Evolutionary conservation across 371 early-diverging fungal species (phyloP), one percentile per base, ranked within the genome.

Genomic region (Neoconidiobolus thromboides): DNA sequence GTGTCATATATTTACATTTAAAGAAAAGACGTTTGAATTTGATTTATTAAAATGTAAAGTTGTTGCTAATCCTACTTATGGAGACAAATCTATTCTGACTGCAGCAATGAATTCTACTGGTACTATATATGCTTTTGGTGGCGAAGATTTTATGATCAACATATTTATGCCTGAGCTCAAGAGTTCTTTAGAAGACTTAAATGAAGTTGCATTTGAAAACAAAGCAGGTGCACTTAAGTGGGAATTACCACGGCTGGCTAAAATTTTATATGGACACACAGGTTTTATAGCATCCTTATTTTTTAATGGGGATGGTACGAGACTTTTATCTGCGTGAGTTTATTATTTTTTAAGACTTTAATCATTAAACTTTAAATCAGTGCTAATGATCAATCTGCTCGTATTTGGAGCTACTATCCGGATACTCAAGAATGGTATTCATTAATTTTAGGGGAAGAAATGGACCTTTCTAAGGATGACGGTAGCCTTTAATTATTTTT

Each of bases 71-170:
- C 26, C 26, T 26, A 26, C 26, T 26, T 26, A 26, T 26, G 26
- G 26, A 26, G 26, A 26, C 26, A 26, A 38, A 10, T 14, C 7
- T n/a, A 26, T 36, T 14, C 37, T 10, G 26, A 26, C 26, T 26
- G 52, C 52, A 5, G 14, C 26, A 7, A 14, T 14, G 26, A 51
- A 51, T 38, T 7, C 52, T 51, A 51, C 52, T 36, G 52, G 52
- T 38, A 51, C 52, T 38, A 9, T 51, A 36, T 26, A 26, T 36
- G 52, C 52, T 5, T 51, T 26, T 51, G 52, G 52, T 10, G 52
- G 52, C 7, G 52, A 51, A 36, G 52, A 51, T 38, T 51, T 51
- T 51, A 51, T 51, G 52, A 51, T 51, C 37, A 26, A 51, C 52
- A 51, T 51, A 9, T 3, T 38, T n/a, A 14, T 26, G 52, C 52